Evolutionary conservation across 2,329 filamentous ascomycete genomes (phyloP).

Genomic region (Diaporthe batatas): DNA sequence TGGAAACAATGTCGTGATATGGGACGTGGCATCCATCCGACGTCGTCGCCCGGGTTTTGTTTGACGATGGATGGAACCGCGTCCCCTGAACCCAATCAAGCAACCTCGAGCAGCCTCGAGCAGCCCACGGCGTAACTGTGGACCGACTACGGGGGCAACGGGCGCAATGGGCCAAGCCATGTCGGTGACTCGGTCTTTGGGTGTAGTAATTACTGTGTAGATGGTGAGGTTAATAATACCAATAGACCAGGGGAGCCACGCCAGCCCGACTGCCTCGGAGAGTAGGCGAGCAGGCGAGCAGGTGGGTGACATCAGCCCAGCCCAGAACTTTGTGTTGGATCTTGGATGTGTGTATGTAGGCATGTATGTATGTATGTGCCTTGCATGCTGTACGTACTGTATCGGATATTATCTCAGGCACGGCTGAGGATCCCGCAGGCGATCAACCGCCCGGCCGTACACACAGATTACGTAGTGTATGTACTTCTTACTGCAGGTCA

Average conservation of each 20-base stretch:
- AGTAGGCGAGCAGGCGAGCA: not conserved
- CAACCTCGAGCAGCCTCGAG: too few species aligned
- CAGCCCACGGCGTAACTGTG: conserved; percentile 8
- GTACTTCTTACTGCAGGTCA: too few species aligned
- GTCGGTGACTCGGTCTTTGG: conserved; percentile 19
- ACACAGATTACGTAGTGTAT: not conserved
- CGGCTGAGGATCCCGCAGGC: conserved; percentile 26
- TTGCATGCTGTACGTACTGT: conserved; percentile 27
- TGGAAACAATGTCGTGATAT: conserved; percentile 31
- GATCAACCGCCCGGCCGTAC: not conserved
- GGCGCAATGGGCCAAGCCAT: not conserved
- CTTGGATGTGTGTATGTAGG: too few species aligned
- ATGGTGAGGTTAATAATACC: not conserved
- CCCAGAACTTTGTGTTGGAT: conserved; percentile 16
- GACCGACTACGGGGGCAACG: not conserved
- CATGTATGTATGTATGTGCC: conserved; percentile 12
- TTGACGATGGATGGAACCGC: conserved; percentile 12
- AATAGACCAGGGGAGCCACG: conserved; percentile 16
- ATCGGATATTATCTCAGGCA: conserved; percentile 6
- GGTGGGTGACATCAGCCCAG: conserved; percentile 34
- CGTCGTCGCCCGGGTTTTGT: conserved; percentile 4
- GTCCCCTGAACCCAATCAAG: conserved; percentile 29
- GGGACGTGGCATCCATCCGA: conserved; percentile 30
- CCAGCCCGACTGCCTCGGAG: conserved; percentile 12
- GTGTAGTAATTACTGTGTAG: too few species aligned